phyloP scores from a whole-genome alignment of 1,284 basidiomycete species.

The Ceratobasidium sp. region DNA sequence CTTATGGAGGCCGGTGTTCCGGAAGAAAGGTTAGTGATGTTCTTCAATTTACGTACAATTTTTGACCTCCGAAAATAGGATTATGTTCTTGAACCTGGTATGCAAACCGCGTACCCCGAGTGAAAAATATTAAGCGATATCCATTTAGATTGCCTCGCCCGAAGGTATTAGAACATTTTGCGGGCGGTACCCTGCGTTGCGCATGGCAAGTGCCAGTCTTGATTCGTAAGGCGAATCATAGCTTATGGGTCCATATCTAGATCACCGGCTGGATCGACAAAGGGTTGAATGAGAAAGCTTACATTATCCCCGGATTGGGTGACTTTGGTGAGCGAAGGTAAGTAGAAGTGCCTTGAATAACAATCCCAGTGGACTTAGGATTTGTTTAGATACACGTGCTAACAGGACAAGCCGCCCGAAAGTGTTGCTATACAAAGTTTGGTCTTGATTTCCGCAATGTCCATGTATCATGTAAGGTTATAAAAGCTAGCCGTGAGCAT shows the following conservation, averaged over 20 bases:
- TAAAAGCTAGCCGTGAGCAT: not conserved
- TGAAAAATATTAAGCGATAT: not conserved
- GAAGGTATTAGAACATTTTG: conserved; percentile 90
- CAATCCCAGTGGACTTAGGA: not conserved
- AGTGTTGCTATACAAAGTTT: not conserved
- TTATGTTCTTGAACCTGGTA: conserved; percentile 97
- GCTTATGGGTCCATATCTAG: conserved; percentile 49
- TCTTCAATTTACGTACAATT: not conserved
- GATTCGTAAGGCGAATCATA: not conserved
- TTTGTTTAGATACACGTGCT: conserved; percentile 23
- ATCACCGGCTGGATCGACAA: conserved; percentile 98
- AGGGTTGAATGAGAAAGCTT: conserved; percentile 88
- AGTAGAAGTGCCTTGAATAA: not conserved
- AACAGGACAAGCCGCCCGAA: not conserved
- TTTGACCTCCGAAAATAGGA: conserved; percentile 71
- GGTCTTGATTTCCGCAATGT: not conserved
- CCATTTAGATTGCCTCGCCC: conserved; percentile 80
- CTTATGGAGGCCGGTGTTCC: conserved; percentile 86
- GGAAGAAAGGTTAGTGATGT: conserved; percentile 45
- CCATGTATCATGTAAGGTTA: not conserved
- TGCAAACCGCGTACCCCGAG: conserved; percentile 1
- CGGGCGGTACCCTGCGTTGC: conserved; percentile 77
- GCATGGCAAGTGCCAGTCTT: conserved; percentile 66
- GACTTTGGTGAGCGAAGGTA: conserved; percentile 91
- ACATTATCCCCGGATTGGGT: conserved; percentile 87